phyloP scores from a whole-genome alignment of 768 basidiomycete species.

The Mrakia blollopis region DNA sequence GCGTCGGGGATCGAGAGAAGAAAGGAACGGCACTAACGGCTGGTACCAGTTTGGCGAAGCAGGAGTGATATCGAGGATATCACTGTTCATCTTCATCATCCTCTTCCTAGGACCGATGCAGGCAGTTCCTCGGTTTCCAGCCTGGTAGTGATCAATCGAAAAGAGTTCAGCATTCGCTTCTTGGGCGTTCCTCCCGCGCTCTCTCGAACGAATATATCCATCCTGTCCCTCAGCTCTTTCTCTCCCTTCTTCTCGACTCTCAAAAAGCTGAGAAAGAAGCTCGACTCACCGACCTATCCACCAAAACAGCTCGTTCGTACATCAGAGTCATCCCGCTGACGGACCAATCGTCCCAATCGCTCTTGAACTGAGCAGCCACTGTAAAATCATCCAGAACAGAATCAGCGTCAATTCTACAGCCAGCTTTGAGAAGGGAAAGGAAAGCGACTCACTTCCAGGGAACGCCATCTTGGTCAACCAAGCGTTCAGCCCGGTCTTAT shows the following conservation, averaged over 20 bases:
- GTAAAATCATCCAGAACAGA: no score
- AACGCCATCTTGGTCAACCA: conserved; percentile 4
- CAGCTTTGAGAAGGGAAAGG: no score
- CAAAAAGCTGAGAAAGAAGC: no score
- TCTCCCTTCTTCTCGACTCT: no score
- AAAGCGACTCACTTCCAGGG: neutral
- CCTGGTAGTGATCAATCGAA: neutral
- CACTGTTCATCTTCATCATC: neutral
- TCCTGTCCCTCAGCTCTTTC: no score
- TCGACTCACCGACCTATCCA: neutral
- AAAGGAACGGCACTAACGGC: neutral
- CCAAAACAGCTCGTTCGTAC: neutral
- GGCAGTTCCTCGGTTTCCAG: neutral
- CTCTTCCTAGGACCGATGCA: neutral
- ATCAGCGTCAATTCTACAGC: no score
- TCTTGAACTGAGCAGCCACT: conserved; percentile 6
- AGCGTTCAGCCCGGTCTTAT: neutral
- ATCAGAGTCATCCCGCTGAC: neutral
- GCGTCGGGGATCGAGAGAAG: neutral
- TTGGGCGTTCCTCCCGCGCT: no score
- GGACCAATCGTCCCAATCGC: neutral
- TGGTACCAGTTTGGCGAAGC: conserved; percentile 1
- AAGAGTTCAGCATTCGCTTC: neutral
- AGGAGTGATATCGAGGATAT: neutral
- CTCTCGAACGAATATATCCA: no score